These are phyloP conservation scores for Tylopilus cervinicoccineus DNA, from an alignment of 768 basidiomycete genomes.

Conservation along the genomic window DNA sequence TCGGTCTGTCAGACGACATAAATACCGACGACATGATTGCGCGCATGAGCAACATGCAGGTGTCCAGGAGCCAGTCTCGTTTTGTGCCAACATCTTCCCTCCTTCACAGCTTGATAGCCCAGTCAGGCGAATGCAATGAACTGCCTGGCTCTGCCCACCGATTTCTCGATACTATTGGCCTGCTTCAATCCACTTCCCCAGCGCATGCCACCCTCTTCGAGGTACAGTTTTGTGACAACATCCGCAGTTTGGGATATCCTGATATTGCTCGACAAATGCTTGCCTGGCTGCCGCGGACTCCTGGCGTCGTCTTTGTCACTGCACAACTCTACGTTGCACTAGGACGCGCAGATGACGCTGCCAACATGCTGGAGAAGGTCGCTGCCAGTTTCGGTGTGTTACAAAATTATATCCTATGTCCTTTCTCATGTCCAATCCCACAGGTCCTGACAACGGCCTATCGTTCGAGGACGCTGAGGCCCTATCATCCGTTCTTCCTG, in stretches of 20 bases:
- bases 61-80: slow-evolving; percentile 47
- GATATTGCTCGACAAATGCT: slow-evolving; percentile 60
- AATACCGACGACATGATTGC: slow-evolving; percentile 61
- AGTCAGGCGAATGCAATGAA: slow-evolving; percentile 43
- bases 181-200: slow-evolving; percentile 67
- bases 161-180: slow-evolving; percentile 63
- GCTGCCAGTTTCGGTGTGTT: slow-evolving; percentile 71
- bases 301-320: slow-evolving; percentile 71
- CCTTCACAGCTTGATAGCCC: slow-evolving; percentile 56
- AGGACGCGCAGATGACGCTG: slow-evolving; percentile 71
- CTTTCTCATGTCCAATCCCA: slow-evolving; percentile 6
- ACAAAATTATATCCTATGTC: slow-evolving; percentile 1
- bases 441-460: slow-evolving; percentile 48
- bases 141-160: slow-evolving; percentile 62
- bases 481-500: slow-evolving; percentile 58
- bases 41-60: slow-evolving; percentile 71
- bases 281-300: slow-evolving; percentile 75
- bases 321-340: slow-evolving; percentile 62
- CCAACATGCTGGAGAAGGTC: slow-evolving; percentile 65
- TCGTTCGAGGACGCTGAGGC: slow-evolving; percentile 62
- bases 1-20: slow-evolving; percentile 28
- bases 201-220: slow-evolving; percentile 66
- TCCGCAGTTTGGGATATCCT: slow-evolving; percentile 61
- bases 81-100: slow-evolving; percentile 57
- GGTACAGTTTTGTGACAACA: slow-evolving; percentile 64